Conservation (phyloP, 2,329 filamentous ascomycete genomes). For the Neurospora crassa region DNA sequence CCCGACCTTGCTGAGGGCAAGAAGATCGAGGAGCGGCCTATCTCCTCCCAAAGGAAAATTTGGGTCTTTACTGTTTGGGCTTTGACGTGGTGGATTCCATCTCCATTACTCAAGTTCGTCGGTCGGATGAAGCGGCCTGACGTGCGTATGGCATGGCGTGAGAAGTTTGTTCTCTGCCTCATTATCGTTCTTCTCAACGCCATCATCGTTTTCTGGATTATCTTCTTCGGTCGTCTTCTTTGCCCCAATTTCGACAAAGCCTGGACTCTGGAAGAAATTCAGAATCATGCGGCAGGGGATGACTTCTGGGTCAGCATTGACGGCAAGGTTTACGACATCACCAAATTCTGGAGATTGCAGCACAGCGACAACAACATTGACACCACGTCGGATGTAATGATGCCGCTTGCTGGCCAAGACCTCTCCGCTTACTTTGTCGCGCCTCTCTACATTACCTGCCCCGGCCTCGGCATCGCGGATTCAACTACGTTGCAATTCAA, state of each 20-base stretch:
- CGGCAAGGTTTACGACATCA: constrained; percentile 85
- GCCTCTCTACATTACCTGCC: constrained; percentile 66
- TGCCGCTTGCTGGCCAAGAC: constrained; percentile 65
- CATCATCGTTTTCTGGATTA: constrained; percentile 82
- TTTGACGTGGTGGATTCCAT: constrained; percentile 91
- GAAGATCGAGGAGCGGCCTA: constrained; percentile 60
- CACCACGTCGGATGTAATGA: constrained; percentile 57
- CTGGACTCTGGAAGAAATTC: constrained; percentile 65
- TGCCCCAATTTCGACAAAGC: constrained; percentile 90
- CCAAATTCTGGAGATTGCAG: constrained; percentile 74
- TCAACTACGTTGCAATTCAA: constrained; percentile 38
- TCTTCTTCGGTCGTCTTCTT: constrained; percentile 72
- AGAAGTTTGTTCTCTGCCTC: constrained; percentile 77
- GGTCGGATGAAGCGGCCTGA: constrained; percentile 97
- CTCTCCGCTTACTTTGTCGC: constrained; percentile 80
- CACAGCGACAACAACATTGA: constrained; percentile 67
- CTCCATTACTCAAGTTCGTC: constrained; percentile 65
- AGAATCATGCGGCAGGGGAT: constrained; percentile 56
- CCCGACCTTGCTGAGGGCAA: constrained; percentile 70
- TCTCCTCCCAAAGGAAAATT: constrained; percentile 53
- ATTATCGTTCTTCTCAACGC: constrained; percentile 77
- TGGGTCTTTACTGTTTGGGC: constrained; percentile 83
- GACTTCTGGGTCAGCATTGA: constrained; percentile 84
- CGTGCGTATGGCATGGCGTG: constrained; percentile 93
- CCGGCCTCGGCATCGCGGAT: constrained; percentile 52